Evolutionary conservation across 495 filamentous ascomycete genomes (phyloP).

Genomic region (Delitschia confertaspora): DNA sequence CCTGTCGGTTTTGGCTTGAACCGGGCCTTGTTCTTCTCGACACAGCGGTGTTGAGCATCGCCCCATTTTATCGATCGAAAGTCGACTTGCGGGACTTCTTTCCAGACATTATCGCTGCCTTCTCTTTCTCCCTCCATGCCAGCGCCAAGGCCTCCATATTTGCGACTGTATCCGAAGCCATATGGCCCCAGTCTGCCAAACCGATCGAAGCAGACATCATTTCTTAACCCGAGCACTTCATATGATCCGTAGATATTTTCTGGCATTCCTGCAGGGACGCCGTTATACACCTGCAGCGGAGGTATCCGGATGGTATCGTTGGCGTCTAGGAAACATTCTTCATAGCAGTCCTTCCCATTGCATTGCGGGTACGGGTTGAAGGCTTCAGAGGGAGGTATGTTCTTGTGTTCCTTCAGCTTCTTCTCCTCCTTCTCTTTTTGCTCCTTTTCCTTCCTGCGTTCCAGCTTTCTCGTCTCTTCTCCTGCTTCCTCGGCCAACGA

Average conservation of each 20-base stretch:
- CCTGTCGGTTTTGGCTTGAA: constrained; percentile 47
- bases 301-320: constrained; percentile 56
- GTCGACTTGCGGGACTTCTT: constrained; percentile 53
- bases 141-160: constrained; percentile 70
- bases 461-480: constrained; percentile 10
- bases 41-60: constrained; percentile 60
- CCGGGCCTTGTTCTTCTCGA: constrained; percentile 57
- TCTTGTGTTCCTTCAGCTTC: constrained; percentile 14
- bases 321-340: constrained; percentile 68
- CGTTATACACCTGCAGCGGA: constrained; percentile 57
- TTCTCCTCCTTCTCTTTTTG: constrained; percentile 12
- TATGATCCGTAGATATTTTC: constrained; percentile 75
- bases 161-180: constrained; percentile 70
- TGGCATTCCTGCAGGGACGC: constrained; percentile 72
- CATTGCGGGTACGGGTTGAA: constrained; percentile 67
- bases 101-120: constrained; percentile 66
- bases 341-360: constrained; percentile 51
- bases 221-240: constrained; percentile 64
- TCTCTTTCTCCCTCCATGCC: constrained; percentile 73
- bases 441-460: constrained; percentile 37
- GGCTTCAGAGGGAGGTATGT: constrained; percentile 44
- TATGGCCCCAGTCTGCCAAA: constrained; percentile 85
- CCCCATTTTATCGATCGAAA: constrained; percentile 68
- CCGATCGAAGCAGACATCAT: constrained; percentile 90
- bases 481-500: constrained; percentile 32